A percentile compares a stretch with the other conserved stretches of the same genome.
Evolutionary conservation across 352 stramenopile genomes (phyloP).

Genomic region (Pythium phragmiticola): DNA sequence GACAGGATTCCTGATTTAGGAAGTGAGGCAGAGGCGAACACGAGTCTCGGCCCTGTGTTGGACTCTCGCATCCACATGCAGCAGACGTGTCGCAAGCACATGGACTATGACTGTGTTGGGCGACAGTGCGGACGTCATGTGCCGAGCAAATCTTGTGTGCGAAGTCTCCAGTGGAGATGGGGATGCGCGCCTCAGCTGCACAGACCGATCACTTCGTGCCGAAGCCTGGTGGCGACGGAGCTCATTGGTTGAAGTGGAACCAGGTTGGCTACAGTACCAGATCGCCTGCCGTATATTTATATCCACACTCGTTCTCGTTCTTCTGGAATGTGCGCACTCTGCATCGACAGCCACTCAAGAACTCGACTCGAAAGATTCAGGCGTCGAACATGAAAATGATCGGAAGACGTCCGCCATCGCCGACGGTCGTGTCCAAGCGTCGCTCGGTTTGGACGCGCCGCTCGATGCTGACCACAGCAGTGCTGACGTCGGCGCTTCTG

Average conservation of each 20-base stretch:
- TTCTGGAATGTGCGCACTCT: not conserved
- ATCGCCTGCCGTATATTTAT: slow-evolving; percentile 1
- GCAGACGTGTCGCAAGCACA: not conserved
- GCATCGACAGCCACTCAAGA: slow-evolving; percentile 5
- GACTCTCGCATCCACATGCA: too few relatives aligned
- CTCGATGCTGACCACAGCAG: slow-evolving; percentile 1
- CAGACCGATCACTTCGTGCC: slow-evolving; percentile 1
- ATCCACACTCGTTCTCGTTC: not conserved
- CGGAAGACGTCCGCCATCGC: not conserved
- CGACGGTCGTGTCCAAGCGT: not conserved
- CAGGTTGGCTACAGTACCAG: not conserved
- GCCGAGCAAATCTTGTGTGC: not conserved
- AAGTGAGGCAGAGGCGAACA: not conserved
- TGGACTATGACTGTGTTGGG: too few relatives aligned
- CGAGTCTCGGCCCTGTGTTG: not conserved
- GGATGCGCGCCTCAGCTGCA: slow-evolving; percentile 20
- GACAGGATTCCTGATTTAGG: not conserved
- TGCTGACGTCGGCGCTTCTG: slow-evolving; percentile 7
- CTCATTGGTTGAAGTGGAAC: slow-evolving; percentile 10
- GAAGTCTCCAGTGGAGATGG: slow-evolving; percentile 10
- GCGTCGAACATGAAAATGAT: not conserved
- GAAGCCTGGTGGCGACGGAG: not conserved
- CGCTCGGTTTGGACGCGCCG: slow-evolving; percentile 18
- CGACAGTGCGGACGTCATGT: not conserved
- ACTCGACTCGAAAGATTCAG: not conserved